phyloP scores from a whole-genome alignment of 2,329 filamentous ascomycete genomes.

The Alternaria angustiovoidea region DNA sequence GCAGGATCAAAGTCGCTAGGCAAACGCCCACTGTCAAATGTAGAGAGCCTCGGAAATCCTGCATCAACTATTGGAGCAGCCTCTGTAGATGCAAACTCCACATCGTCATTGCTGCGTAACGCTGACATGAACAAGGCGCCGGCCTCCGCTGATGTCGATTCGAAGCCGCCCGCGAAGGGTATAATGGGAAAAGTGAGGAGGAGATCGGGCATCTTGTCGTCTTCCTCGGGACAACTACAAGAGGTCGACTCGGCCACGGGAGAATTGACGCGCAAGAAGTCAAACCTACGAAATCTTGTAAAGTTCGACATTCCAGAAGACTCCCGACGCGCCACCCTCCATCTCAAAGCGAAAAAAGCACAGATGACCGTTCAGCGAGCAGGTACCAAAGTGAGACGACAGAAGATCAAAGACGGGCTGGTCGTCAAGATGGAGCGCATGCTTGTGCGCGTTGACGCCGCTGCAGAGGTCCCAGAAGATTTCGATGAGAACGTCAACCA shows the following conservation, averaged over 20 bases:
- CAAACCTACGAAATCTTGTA: slow-evolving; percentile 48
- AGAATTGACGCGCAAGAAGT: slow-evolving; percentile 35
- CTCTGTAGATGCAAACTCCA: slow-evolving; percentile 49
- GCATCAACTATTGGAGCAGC: slow-evolving; percentile 36
- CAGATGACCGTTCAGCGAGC: slow-evolving; percentile 50
- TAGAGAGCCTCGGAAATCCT: slow-evolving; percentile 37
- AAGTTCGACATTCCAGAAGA: slow-evolving; percentile 55
- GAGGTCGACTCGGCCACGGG: slow-evolving; percentile 15
- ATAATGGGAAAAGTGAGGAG: slow-evolving; percentile 41
- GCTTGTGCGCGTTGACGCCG: slow-evolving; percentile 68
- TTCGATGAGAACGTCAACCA: slow-evolving; percentile 71
- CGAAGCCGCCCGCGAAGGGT: slow-evolving; percentile 31
- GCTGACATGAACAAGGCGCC: slow-evolving; percentile 46
- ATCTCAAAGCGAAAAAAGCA: slow-evolving; percentile 50
- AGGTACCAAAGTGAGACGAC: slow-evolving; percentile 48
- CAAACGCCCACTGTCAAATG: slow-evolving; percentile 42
- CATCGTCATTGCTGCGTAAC: slow-evolving; percentile 47
- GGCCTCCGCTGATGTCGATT: slow-evolving; percentile 26
- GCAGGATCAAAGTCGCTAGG: slow-evolving; percentile 26
- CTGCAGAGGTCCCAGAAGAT: slow-evolving; percentile 64
- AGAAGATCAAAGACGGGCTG: slow-evolving; percentile 62
- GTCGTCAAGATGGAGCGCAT: slow-evolving; percentile 74
- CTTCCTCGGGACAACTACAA: slow-evolving; percentile 16
- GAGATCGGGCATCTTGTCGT: slow-evolving; percentile 33
- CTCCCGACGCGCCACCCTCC: slow-evolving; percentile 48